phyloP scores from a whole-genome alignment of 129 eudicot species.

The Solidago caesia region DNA sequence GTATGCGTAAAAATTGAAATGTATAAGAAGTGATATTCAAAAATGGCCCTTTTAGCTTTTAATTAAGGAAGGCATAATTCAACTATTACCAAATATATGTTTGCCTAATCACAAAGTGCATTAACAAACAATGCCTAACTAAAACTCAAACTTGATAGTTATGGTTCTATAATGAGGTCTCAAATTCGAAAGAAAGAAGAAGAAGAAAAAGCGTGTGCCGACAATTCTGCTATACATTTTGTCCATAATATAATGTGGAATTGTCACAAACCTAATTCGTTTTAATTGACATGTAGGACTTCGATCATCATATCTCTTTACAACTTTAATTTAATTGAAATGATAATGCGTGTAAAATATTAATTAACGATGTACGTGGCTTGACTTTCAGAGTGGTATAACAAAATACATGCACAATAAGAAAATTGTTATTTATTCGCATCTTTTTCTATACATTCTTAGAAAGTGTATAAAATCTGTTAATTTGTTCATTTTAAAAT shows the following conservation, averaged over 20 bases:
- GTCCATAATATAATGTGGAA: conserved; percentile 14
- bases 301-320: not conserved
- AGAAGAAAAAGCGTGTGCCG: conserved; percentile 9
- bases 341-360: conserved; percentile 8
- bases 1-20: not conserved
- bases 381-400: too few relatives aligned
- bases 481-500: too few relatives aligned
- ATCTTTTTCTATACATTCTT: too few relatives aligned
- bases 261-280: conserved; percentile 23
- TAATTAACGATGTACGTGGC: too few relatives aligned
- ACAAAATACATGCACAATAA: too few relatives aligned
- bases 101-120: conserved; percentile 35
- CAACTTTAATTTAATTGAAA: not conserved
- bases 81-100: conserved; percentile 31
- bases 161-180: conserved; percentile 19
- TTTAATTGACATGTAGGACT: conserved; percentile 2
- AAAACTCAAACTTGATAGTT: conserved; percentile 24
- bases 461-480: too few relatives aligned
- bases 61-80: conserved; percentile 15
- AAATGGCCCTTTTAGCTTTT: conserved; percentile 29
- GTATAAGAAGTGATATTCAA: conserved; percentile 15
- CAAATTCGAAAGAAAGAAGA: conserved; percentile 17
- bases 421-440: too few relatives aligned
- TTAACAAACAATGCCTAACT: conserved; percentile 37
- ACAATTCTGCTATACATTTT: conserved; percentile 21